These are phyloP conservation scores for Ustilago loliicola DNA, from an alignment of 1,284 basidiomycete species.

Conservation along the genomic window DNA sequence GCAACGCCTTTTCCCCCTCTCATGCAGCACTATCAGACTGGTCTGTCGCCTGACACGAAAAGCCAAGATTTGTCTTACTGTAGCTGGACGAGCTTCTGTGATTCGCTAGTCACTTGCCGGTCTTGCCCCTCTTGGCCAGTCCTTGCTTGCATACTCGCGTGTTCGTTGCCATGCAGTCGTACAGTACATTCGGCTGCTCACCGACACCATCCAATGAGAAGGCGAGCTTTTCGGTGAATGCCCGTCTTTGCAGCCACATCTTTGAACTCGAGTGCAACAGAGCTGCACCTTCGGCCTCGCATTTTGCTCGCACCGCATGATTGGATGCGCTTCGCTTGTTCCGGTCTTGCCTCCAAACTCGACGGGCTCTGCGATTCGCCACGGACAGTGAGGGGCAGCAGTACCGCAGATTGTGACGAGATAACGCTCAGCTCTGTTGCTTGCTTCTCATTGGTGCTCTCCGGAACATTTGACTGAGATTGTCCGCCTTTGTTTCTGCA, in stretches of 20 bases:
- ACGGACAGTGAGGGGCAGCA: neutral
- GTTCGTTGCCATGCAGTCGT: neutral
- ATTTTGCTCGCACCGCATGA: neutral
- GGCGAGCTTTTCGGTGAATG: slow-evolving; percentile 20
- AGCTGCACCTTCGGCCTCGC: slow-evolving; percentile 3
- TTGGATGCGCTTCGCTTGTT: neutral
- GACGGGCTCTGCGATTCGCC: neutral
- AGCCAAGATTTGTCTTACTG: slow-evolving; percentile 13
- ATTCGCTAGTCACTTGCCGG: slow-evolving; percentile 8
- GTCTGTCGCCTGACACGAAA: neutral
- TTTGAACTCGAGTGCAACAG: neutral
- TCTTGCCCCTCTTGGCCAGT: neutral
- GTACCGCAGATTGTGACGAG: slow-evolving; percentile 1
- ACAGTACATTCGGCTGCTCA: slow-evolving; percentile 11
- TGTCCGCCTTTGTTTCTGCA: neutral
- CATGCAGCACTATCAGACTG: slow-evolving; percentile 10
- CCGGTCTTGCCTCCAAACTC: neutral
- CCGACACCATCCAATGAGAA: slow-evolving; percentile 23
- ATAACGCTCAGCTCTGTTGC: slow-evolving; percentile 2
- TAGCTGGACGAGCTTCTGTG: neutral
- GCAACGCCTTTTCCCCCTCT: neutral
- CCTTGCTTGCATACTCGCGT: neutral
- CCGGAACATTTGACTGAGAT: slow-evolving; percentile 2
- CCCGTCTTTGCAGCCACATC: slow-evolving; percentile 21
- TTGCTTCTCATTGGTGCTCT: slow-evolving; percentile 3